A percentile compares a stretch with the other conserved stretches of the same genome.
Evolutionary conservation across 306 rosid genomes (phyloP).

Genomic region (Cicer pinnatifidum): DNA sequence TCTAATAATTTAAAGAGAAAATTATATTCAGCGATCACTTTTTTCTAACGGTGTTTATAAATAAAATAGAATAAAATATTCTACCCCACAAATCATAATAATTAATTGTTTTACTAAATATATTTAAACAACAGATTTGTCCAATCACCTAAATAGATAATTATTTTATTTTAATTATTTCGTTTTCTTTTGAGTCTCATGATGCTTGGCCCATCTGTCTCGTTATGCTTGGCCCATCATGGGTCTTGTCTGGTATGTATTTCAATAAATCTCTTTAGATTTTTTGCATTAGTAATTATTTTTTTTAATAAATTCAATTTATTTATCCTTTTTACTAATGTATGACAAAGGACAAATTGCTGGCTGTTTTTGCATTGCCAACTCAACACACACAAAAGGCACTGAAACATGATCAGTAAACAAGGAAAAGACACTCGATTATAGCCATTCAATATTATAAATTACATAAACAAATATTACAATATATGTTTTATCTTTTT

Average conservation of each 20-base stretch:
- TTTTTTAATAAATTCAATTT: not conserved
- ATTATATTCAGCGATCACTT: no score
- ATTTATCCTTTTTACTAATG: not conserved
- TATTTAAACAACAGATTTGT: not conserved
- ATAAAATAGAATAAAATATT: no score
- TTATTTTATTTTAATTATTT: not conserved
- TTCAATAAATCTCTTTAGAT: not conserved
- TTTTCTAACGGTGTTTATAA: no score
- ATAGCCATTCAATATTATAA: constrained; percentile 28
- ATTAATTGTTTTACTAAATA: constrained; percentile 4
- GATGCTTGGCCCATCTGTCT: not conserved
- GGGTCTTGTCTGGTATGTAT: not conserved
- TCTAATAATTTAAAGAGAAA: no score
- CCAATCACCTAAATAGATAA: not conserved
- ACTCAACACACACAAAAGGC: constrained; percentile 15
- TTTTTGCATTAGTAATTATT: not conserved
- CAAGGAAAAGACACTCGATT: not conserved
- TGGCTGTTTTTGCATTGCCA: not conserved
- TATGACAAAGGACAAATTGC: not conserved
- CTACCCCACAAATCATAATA: no score
- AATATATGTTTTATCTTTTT: not conserved
- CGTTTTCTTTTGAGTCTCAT: not conserved
- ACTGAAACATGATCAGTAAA: not conserved
- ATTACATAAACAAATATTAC: not conserved
- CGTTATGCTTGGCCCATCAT: not conserved